phyloP scores from a whole-genome alignment of 768 basidiomycete species.

The Pleurotus pulmonarius region DNA sequence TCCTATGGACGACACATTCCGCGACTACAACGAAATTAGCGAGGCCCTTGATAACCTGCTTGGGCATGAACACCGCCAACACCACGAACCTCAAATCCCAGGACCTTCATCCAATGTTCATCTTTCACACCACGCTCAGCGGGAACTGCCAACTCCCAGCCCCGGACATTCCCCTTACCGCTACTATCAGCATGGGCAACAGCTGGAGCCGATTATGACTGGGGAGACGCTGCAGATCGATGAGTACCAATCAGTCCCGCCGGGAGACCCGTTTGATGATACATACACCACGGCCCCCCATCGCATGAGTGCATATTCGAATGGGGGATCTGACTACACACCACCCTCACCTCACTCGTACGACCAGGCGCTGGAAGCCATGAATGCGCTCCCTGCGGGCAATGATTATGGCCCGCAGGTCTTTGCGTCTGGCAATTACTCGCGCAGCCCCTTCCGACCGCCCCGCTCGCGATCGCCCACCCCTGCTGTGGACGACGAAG shows the following conservation, averaged over 20 bases:
- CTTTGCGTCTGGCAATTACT: constrained; percentile 59
- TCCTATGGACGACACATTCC: constrained; percentile 1
- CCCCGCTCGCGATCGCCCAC: constrained; percentile 76
- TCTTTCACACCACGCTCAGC: constrained; percentile 2
- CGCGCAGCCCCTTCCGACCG: constrained; percentile 42
- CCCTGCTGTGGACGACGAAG: constrained; percentile 70
- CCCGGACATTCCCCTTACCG: constrained; percentile 22
- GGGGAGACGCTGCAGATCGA: constrained; percentile 61
- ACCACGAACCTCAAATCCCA: neutral
- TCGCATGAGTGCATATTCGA: constrained; percentile 23
- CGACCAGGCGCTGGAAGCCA: constrained; percentile 25
- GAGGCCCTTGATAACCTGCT: constrained; percentile 7
- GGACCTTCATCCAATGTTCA: neutral
- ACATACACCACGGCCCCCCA: constrained; percentile 17
- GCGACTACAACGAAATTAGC: constrained; percentile 5
- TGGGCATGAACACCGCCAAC: neutral
- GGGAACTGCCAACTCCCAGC: constrained; percentile 11
- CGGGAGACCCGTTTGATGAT: constrained; percentile 25
- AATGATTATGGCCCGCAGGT: constrained; percentile 57
- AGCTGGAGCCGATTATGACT: constrained; percentile 57
- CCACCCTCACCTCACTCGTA: constrained; percentile 29
- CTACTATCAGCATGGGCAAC: constrained; percentile 61
- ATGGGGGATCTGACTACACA: constrained; percentile 19
- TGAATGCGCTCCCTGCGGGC: constrained; percentile 29
- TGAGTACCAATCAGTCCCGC: constrained; percentile 12